Evolutionary conservation across 192 early-diverging fungal genomes (phyloP).

Genomic region (Chytriomyces confervae): DNA sequence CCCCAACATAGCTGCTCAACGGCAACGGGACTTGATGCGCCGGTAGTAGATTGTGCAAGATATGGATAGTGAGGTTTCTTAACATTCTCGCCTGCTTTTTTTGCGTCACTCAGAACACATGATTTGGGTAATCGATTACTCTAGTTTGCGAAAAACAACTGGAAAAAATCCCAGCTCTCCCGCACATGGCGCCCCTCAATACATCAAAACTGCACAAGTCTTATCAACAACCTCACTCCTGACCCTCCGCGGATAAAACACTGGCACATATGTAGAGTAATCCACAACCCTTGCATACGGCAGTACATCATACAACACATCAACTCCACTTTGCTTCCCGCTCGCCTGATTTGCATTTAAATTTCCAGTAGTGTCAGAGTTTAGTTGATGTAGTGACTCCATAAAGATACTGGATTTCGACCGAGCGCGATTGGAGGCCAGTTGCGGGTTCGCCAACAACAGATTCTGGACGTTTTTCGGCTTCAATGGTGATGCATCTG

Average conservation of each 20-base stretch:
- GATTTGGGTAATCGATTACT: too few species aligned
- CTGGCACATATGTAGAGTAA: background rate
- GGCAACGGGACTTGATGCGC: too few species aligned
- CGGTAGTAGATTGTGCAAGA: too few species aligned
- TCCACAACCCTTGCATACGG: background rate
- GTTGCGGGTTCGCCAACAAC: background rate
- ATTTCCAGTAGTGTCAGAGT: background rate
- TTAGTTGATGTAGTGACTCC: background rate
- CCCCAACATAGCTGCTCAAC: too few species aligned
- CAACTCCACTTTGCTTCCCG: background rate
- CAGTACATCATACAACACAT: slow-evolving; percentile 1
- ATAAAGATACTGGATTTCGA: background rate
- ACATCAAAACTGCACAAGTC: slow-evolving; percentile 12
- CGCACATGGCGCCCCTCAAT: too few species aligned
- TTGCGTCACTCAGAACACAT: too few species aligned
- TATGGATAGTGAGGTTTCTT: too few species aligned
- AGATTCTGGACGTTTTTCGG: background rate
- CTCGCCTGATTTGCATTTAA: background rate
- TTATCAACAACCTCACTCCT: background rate
- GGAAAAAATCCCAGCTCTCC: too few species aligned
- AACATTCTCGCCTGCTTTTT: too few species aligned
- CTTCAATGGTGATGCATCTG: background rate
- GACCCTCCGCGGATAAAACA: background rate
- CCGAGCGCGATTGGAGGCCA: background rate
- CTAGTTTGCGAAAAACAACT: too few species aligned